Base-by-base conservation (phyloP, 2,329 filamentous ascomycete genomes). In the Falciphora oryzae region DNA sequence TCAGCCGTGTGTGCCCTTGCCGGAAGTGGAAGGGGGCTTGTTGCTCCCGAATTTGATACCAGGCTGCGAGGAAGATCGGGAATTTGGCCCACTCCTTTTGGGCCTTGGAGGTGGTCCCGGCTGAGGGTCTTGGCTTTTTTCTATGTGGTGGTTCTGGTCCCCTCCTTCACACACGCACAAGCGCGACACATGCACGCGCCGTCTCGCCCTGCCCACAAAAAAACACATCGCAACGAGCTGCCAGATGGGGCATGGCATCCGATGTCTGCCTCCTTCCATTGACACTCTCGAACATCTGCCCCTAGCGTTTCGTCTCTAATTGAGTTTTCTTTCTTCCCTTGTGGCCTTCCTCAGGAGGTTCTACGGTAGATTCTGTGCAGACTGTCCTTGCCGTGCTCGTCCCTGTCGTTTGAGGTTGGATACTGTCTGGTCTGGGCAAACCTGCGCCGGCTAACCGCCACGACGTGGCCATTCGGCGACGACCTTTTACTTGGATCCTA, bases 211-310 rank as follows among this genome's bases (percentile, higher is more conserved):
- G 44, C 5, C 44, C 44, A 4, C 18, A 5, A 7, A 10, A 25
- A 22, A 53, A 53, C n/a, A 25, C 8, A 53, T n/a, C 31, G 58
- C 58, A 35, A 35, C 58, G 58, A 4, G 14, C 58, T 35, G 27
- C 31, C 27, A 60, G 4, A 60, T 18, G 18, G 29, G 58, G 28
- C 58, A 60, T 60, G 29, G 31, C 58, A 60, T 32, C 58, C 27
- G 44, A 53, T 53, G 7, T 22, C 44, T 53, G 6, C 6, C 18
- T 6, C 44, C 18, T 53, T 53, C 44, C n/a, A 32, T 44, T 44
- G 16, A 44, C 14, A 14, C 38, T 18, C 4, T 18, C 16, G 16
- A 44, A 44, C 38, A 3, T 44, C 38, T 44, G 38, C 38, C 38
- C 14, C 38, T 44, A 44, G 38, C 38, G 16, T 44, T 44, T 44